A percentile compares a stretch with the other conserved stretches of the same genome.
Evolutionary conservation across 1,284 basidiomycete species (phyloP).

Genomic region (Sanguinoderma infundibulare): DNA sequence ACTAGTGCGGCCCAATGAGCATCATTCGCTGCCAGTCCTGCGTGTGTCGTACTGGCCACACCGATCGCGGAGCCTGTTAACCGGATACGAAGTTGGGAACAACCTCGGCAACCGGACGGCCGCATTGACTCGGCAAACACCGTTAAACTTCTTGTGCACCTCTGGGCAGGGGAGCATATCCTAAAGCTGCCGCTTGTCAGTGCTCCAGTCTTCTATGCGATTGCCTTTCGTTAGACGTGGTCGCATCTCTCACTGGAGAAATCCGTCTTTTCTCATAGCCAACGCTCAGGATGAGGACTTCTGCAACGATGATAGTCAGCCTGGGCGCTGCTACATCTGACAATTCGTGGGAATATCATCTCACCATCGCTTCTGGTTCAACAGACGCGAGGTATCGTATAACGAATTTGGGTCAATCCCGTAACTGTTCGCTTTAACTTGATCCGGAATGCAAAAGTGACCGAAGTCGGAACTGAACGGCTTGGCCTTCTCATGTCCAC

Average conservation of each 20-base stretch:
- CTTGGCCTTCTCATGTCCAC: not conserved
- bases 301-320: not conserved
- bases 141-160: conserved; percentile 21
- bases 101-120: conserved; percentile 15
- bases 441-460: not conserved
- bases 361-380: not conserved
- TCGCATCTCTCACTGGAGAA: conserved; percentile 1
- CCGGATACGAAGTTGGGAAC: conserved; percentile 9
- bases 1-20: not conserved
- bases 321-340: not conserved
- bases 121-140: conserved; percentile 14
- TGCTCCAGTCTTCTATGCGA: not conserved
- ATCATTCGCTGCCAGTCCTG: not conserved
- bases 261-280: not conserved
- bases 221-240: conserved; percentile 9
- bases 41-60: conserved; percentile 11
- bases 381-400: not conserved
- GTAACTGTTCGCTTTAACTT: not conserved
- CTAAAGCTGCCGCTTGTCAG: conserved; percentile 4
- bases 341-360: not conserved
- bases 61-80: conserved; percentile 9
- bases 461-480: not conserved
- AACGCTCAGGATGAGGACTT: not conserved
- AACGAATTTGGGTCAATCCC: not conserved
- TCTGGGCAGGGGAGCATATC: not conserved